Evolutionary conservation across 164 flowering plant genomes (phyloP), one percentile per base, ranked within the genome.

Genomic region (Litsea cubeba): DNA sequence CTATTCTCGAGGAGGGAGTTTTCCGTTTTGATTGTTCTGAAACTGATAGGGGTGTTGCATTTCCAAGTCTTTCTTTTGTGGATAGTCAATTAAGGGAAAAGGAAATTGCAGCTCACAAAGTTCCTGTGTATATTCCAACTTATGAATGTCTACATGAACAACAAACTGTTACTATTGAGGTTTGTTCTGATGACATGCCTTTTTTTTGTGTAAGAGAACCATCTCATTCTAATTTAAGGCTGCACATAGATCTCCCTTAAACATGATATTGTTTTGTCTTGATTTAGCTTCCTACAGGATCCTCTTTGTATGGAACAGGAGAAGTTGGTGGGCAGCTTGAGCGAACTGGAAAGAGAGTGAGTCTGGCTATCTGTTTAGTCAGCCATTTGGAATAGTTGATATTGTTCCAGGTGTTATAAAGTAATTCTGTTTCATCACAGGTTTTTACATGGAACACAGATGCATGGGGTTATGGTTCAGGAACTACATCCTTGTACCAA

Each of bases 281-380:
- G 60, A 17, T 81, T 51, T 80, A 92, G 98, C 85, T 94, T 80
- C 97, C 98, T 50, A 72, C 46, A 50, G 95, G 96, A 50, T 88
- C 98, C 74, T 85, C 90, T 49, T 85, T 92, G 32, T 95, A 95
- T 82, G 98, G 98, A 77, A 91, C 95, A 30, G 97, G 97, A 77
- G 98, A 92, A 86, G 97, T 83, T 72, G 87, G 97, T 80, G 98
- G 98, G 58, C 89, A 79, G 79, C 93, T 95, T 76, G 98, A 95
- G 82, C 81, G 98, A 60, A 91, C 98, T 3, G 98, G 97, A 70
- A 92, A 85, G 74, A 88, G 95, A 81, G 97, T 92, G 75, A 83
- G 89, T 68, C 7, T n/a, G 8, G n/a, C 30, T 71, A 3, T n/a
- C 62, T 57, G 22, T 51, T 7, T 18, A 46, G 70, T 30, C 46